A percentile compares a stretch with the other conserved stretches of the same genome.
Conservation (phyloP, 306 rosid genomes). For the Morella rubra region DNA sequence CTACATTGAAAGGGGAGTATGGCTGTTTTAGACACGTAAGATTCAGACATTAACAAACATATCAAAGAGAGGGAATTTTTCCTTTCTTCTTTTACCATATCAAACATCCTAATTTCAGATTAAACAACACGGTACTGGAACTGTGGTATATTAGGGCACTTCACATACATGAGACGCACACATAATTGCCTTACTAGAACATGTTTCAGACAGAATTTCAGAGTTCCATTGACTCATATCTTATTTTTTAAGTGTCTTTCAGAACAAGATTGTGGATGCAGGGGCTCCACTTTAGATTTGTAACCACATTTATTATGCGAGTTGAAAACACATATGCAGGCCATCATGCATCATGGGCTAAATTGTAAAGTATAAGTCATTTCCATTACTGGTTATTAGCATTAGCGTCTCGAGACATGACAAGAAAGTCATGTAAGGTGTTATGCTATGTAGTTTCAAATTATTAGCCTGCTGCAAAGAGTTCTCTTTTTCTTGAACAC, state of each 20-base stretch:
- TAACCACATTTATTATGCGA: neutral
- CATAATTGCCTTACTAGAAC: neutral
- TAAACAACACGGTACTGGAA: no score
- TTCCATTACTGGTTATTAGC: neutral
- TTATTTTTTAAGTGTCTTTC: slow-evolving; percentile 7
- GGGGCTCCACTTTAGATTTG: neutral
- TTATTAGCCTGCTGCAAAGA: neutral
- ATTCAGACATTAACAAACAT: no score
- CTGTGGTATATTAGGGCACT: no score
- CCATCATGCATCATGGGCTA: neutral
- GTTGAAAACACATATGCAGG: neutral
- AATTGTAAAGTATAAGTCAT: neutral
- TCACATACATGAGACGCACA: no score
- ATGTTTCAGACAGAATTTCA: neutral
- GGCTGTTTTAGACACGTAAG: neutral
- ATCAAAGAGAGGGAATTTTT: no score
- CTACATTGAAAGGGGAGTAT: neutral
- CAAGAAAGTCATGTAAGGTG: neutral
- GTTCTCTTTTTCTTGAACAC: neutral
- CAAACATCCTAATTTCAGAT: no score
- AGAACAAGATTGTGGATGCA: neutral
- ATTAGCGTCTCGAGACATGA: neutral
- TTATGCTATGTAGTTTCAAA: neutral
- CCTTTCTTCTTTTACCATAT: no score
- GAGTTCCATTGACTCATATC: neutral